Evolutionary conservation across 2,329 filamentous ascomycete genomes (phyloP), one percentile per base, ranked within the genome.

Genomic region (Pleomassaria siparia): DNA sequence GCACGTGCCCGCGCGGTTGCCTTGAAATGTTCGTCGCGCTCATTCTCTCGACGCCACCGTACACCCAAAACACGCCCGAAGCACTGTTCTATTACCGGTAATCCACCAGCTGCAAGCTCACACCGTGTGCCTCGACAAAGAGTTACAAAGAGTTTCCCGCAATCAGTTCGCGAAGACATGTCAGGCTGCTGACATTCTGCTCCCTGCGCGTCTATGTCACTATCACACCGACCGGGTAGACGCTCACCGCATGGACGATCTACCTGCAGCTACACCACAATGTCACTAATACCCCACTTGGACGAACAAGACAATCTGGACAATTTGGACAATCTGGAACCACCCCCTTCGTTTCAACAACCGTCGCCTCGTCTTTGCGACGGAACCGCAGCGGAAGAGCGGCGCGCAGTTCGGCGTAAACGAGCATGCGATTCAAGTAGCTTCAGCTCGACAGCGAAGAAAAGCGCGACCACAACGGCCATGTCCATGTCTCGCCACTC

Each of bases 301-400:
- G 36, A n/a, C n/a, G n/a, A n/a, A n/a, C n/a, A n/a, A n/a, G n/a
- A n/a, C n/a, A n/a, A 20, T 6, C 18, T 25, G 20, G 22, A 29
- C n/a, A 9, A n/a, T n/a, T n/a, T n/a, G n/a, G n/a, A 43, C 21
- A 26, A 50, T 29, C 40, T 44, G 35, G 43, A 50, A 32, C 40
- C 33, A 33, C 44, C 44, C 13, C 48, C 48, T 13, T 46, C 43
- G 37, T 42, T 29, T 40, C 48, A 50, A 35, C 43, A 12, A 26
- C 20, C 42, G 13, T 42, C 42, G 29, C 18, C 21, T 11, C 22
- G n/a, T 24, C 11, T 26, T 40, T 37, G 20, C 18, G 35, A 22
- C 35, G 13, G 20, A n/a, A 13, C 21, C 6, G 11, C 18, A 13
- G 35, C n/a, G n/a, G 15, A 20, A 15, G 3, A 12, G 20, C 18